These are phyloP conservation scores for Parathielavia hyrcaniae DNA, from an alignment of 495 filamentous ascomycete genomes.

Conservation along the genomic window DNA sequence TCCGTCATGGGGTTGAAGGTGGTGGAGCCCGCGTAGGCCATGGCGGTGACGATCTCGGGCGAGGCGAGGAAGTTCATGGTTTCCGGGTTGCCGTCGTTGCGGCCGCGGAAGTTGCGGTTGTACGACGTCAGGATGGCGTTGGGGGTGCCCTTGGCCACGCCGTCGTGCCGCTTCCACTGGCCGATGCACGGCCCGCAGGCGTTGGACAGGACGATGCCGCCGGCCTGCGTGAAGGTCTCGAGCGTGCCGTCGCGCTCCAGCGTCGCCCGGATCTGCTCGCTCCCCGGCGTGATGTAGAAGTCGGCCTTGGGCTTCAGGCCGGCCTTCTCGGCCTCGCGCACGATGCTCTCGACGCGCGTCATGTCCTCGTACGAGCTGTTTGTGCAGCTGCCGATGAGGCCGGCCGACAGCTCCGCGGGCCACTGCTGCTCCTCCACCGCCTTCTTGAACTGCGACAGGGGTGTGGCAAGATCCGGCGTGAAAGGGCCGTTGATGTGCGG, in stretches of 20 bases:
- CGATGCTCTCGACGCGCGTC: constrained; percentile 84
- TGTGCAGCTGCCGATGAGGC: constrained; percentile 94
- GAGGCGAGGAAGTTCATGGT: constrained; percentile 99
- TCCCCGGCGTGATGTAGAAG: constrained; percentile 94
- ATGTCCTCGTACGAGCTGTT: constrained; percentile 99
- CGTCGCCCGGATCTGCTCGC: constrained; percentile 93
- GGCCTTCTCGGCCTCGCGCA: constrained; percentile 80
- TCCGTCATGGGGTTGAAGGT: constrained; percentile 97
- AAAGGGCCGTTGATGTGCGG: constrained; percentile 97
- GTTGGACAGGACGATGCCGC: constrained; percentile 86
- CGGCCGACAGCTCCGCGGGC: constrained; percentile 84
- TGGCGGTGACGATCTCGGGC: constrained; percentile 92
- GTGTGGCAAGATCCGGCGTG: constrained; percentile 90
- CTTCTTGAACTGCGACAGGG: constrained; percentile 78
- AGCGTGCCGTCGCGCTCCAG: constrained; percentile 81
- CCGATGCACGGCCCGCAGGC: constrained; percentile 95
- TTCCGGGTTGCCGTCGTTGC: constrained; percentile 90
- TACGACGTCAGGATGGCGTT: constrained; percentile 97
- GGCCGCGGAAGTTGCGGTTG: constrained; percentile 96
- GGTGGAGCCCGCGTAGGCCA: constrained; percentile 85
- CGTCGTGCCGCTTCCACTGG: constrained; percentile 91
- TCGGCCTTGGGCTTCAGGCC: constrained; percentile 81
- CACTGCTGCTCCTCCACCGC: constrained; percentile 77
- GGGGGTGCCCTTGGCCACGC: constrained; percentile 68
- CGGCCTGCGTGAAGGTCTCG: constrained; percentile 77